Evolutionary conservation across 108 stramenopile species (phyloP), one percentile per base, ranked within the genome.

Genomic region (Cyclotella sp.): DNA sequence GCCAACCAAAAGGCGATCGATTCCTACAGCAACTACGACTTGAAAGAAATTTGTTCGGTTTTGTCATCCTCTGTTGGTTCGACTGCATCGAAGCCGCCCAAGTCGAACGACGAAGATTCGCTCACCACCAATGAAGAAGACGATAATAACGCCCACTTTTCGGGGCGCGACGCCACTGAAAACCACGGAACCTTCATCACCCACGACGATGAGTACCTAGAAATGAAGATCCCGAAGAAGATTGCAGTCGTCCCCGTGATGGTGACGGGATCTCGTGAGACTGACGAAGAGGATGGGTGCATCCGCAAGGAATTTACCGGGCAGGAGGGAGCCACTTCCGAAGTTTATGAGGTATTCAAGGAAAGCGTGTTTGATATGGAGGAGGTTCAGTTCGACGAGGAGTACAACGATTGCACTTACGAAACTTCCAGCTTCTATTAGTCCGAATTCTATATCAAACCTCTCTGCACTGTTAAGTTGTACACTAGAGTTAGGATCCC

Each of bases 1-100:
- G 18, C 52, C 3, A 74, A 51, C 18, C 73, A 74, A 24, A 53
- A 74, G 52, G 40, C 21, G 8, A 64, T 74, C 11, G 73, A 74
- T 46, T 74, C 73, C 51, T 74, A 54, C 53, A 55, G 41, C 63
- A 74, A 74, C n/a, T 74, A 65, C 42, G 63, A 64, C 42, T 43
- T 74, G 29, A 68, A 68, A 34, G 67, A 68, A 8, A 64, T 30
- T 24, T 10, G 15, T 12, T 64, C 63, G 0, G 42, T 26, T 0
- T 27, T 9, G 9, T 26, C 55, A 3, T 58, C 22, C 22, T 58
- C 55, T 2, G 7, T 21, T 9, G 9, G 47, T 26, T 58, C 55
- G 16, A 13, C 63, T 9, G 43, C 3, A 43, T 9, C 22, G 9
- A 64, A 64, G 63, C 5, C 44, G 22, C 22, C 24, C 42, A 64